Percentiles rank a stretch among this genome's conserved stretches.
Conservation (phyloP, 176 grass and related monocot genomes). For the bread wheat (Triticum aestivum) region DNA sequence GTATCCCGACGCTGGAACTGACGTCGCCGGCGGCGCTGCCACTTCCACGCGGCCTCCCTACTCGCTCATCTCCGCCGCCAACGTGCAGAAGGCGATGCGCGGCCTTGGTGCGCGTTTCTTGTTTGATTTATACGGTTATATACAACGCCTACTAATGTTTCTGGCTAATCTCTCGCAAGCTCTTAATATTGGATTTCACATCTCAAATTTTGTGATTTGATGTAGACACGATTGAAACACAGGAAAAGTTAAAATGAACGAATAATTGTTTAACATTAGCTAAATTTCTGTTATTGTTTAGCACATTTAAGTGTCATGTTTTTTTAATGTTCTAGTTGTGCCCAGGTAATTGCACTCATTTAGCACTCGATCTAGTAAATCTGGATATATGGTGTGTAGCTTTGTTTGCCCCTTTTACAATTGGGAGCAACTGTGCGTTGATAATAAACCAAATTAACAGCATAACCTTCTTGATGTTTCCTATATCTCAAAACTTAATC, state of each 20-base stretch:
- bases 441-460: neutral
- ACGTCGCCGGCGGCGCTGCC: constrained; percentile 35
- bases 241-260: neutral
- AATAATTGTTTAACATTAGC: neutral
- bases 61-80: constrained; percentile 72
- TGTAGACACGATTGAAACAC: neutral
- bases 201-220: neutral
- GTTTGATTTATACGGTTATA: neutral
- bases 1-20: constrained; percentile 15
- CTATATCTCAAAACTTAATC: neutral
- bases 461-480: neutral
- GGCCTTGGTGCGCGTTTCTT: constrained; percentile 64
- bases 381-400: neutral
- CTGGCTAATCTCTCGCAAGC: neutral
- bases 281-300: neutral
- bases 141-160: neutral
- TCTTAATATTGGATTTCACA: neutral
- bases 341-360: neutral
- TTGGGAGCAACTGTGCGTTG: neutral
- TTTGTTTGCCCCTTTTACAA: neutral
- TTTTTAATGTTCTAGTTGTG: neutral
- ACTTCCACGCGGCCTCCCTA: constrained; percentile 44
- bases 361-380: neutral
- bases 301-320: neutral
- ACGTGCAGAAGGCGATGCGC: constrained; percentile 88